Conservation (phyloP, 2,329 filamentous ascomycete genomes). For the Akanthomyces uredinophilus region DNA sequence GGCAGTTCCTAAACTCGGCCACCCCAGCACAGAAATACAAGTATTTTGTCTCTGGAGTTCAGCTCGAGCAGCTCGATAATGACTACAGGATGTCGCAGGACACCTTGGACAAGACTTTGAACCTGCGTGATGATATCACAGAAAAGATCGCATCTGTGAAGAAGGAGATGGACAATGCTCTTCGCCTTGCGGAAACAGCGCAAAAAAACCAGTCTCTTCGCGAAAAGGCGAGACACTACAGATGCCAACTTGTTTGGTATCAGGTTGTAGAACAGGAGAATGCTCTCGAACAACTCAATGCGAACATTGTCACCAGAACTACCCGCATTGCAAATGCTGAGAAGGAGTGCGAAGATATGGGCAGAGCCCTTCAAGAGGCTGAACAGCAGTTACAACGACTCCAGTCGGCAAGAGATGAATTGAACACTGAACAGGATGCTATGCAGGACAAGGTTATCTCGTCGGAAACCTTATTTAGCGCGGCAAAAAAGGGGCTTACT, state of each 20-base stretch:
- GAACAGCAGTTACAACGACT: constrained; percentile 41
- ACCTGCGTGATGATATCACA: constrained; percentile 33
- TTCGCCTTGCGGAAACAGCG: constrained; percentile 59
- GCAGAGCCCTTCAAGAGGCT: constrained; percentile 42
- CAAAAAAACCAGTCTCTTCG: constrained; percentile 63
- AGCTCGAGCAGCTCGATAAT: constrained; percentile 84
- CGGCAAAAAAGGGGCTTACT: constrained; percentile 47
- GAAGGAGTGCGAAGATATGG: constrained; percentile 34
- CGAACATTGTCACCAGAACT: constrained; percentile 24
- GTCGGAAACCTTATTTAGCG: constrained; percentile 48
- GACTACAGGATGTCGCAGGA: constrained; percentile 85
- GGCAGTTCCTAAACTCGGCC: constrained; percentile 85
- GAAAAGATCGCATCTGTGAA: constrained; percentile 31
- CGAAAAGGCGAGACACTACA: constrained; percentile 52
- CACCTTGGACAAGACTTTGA: constrained; percentile 60
- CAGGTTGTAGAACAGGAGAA: constrained; percentile 75
- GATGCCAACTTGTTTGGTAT: constrained; percentile 74
- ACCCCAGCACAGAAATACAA: constrained; percentile 84
- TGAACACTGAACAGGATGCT: constrained; percentile 42
- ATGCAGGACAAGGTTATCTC: constrained; percentile 39
- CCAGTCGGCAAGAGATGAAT: constrained; percentile 34
- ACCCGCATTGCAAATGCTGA: constrained; percentile 25
- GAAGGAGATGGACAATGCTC: constrained; percentile 51
- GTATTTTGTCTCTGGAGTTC: constrained; percentile 91
- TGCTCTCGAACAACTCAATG: constrained; percentile 33